Percentiles rank a stretch among this genome's conserved stretches.
These are phyloP conservation scores for Neonectria hederae DNA, from an alignment of 2,329 filamentous ascomycete species.

Conservation along the genomic window DNA sequence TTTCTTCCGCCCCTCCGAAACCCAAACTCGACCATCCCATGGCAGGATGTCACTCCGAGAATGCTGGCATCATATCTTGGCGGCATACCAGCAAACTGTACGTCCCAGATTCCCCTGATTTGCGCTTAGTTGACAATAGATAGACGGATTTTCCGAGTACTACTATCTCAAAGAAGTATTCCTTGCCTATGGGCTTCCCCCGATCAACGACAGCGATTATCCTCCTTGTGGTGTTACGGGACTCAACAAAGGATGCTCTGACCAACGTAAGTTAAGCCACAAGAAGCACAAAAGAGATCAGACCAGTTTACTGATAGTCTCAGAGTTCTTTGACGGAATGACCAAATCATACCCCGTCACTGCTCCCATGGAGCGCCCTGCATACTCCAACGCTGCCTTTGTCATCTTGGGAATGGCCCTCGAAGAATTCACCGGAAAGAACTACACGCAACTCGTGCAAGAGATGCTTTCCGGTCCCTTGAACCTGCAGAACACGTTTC, in stretches of 20 bases:
- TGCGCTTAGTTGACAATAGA: neutral
- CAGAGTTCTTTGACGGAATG: constrained; percentile 48
- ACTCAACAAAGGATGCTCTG: constrained; percentile 47
- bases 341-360: constrained; percentile 43
- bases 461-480: constrained; percentile 33
- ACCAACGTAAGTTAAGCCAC: constrained; percentile 44
- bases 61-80: constrained; percentile 51
- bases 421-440: constrained; percentile 42
- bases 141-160: constrained; percentile 48
- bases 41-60: constrained; percentile 50
- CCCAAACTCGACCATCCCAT: constrained; percentile 41
- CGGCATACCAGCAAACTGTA: constrained; percentile 50
- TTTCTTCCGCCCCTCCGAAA: constrained; percentile 47
- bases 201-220: constrained; percentile 47
- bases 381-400: constrained; percentile 55
- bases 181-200: constrained; percentile 49
- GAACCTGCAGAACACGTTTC: constrained; percentile 28
- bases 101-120: constrained; percentile 2
- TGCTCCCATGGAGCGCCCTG: constrained; percentile 45
- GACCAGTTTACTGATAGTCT: neutral
- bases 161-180: constrained; percentile 50
- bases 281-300: neutral
- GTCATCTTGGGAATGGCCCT: constrained; percentile 49
- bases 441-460: constrained; percentile 40
- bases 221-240: constrained; percentile 49